Percentiles rank a stretch among this genome's conserved stretches.
Evolutionary conservation across 2,329 filamentous ascomycete genomes (phyloP).

Genomic region (Zymoseptoria tritici): DNA sequence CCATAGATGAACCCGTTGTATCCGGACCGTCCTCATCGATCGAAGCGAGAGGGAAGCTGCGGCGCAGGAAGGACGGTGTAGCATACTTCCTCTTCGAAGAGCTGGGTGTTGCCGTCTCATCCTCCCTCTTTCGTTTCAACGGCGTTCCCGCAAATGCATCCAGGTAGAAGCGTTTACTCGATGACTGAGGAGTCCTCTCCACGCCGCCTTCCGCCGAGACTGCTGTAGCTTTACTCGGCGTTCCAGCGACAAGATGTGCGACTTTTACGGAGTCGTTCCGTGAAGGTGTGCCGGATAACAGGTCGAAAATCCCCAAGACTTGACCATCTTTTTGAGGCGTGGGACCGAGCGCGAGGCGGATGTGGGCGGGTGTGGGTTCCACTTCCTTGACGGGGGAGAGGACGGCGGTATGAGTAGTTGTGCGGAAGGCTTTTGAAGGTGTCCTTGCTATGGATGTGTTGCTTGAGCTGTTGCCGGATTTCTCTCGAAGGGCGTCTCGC

Average conservation of each 20-base stretch:
- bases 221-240: constrained; percentile 30
- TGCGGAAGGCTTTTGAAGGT: constrained; percentile 10
- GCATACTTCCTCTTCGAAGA: constrained; percentile 41
- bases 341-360: constrained; percentile 50
- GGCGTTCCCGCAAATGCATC: constrained; percentile 59
- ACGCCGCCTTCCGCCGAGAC: constrained; percentile 10
- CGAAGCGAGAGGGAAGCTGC: constrained; percentile 43
- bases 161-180: constrained; percentile 54
- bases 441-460: constrained; percentile 15
- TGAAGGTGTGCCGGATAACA: constrained; percentile 38
- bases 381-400: constrained; percentile 21
- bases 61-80: constrained; percentile 64
- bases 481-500: constrained; percentile 11
- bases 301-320: constrained; percentile 69
- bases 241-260: constrained; percentile 30
- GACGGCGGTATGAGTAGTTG: neutral
- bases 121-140: constrained; percentile 41
- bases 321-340: constrained; percentile 74
- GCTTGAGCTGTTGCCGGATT: constrained; percentile 7
- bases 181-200: constrained; percentile 43
- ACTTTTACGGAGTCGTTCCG: constrained; percentile 21
- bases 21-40: constrained; percentile 51
- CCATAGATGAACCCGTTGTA: constrained; percentile 10
- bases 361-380: constrained; percentile 28
- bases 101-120: constrained; percentile 27